These are phyloP conservation scores for Ceratocystis destructans DNA, from an alignment of 2,329 filamentous ascomycete genomes.

Conservation along the genomic window DNA sequence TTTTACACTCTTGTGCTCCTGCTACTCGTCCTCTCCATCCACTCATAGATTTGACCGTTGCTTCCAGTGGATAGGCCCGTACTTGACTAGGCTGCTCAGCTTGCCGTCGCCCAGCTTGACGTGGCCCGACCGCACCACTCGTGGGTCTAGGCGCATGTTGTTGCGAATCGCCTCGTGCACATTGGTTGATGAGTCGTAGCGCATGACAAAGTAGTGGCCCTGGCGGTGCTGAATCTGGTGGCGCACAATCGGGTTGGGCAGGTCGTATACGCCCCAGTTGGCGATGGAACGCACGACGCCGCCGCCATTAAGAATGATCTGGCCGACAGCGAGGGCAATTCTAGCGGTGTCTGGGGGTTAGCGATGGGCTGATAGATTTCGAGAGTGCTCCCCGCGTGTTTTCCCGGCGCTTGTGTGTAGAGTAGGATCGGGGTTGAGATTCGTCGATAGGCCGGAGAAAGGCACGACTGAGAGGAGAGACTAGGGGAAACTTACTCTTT, in stretches of 20 bases:
- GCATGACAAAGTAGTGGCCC: slow-evolving; percentile 96
- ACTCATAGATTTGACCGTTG: not conserved
- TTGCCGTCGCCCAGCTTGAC: slow-evolving; percentile 67
- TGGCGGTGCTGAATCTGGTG: slow-evolving; percentile 71
- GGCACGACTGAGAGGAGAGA: not conserved
- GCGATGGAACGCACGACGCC: slow-evolving; percentile 84
- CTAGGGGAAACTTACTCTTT: slow-evolving; percentile 59
- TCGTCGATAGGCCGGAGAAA: not conserved
- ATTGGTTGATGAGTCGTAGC: slow-evolving; percentile 66
- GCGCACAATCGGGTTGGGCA: slow-evolving; percentile 65
- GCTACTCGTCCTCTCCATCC: not conserved
- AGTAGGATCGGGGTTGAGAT: slow-evolving; percentile 12
- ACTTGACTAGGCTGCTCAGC: slow-evolving; percentile 37
- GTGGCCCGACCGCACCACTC: slow-evolving; percentile 75
- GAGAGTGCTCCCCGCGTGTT: too few relatives aligned
- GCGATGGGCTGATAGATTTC: too few relatives aligned
- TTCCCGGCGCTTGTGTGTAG: too few relatives aligned
- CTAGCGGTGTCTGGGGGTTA: slow-evolving; percentile 32
- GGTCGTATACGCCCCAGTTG: slow-evolving; percentile 89
- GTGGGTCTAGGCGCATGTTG: slow-evolving; percentile 71
- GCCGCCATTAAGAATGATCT: slow-evolving; percentile 65
- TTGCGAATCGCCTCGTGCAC: slow-evolving; percentile 63
- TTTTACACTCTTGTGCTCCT: not conserved
- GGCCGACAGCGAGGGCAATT: slow-evolving; percentile 75
- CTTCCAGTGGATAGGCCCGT: slow-evolving; percentile 39